These are phyloP conservation scores for Russula brevipes DNA, from an alignment of 768 basidiomycete species.

Conservation along the genomic window DNA sequence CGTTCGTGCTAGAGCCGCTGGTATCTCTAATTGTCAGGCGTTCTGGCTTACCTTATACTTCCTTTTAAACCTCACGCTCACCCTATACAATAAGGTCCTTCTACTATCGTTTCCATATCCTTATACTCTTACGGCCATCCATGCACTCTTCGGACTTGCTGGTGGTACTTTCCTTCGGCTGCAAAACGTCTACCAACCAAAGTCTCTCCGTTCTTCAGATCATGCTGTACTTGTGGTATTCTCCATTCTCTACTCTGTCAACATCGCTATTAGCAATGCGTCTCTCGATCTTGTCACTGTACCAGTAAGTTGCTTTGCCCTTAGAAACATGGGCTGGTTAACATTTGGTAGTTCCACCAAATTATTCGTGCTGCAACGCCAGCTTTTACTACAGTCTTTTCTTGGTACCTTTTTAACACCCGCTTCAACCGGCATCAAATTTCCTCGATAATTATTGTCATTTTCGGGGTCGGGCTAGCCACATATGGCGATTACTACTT, in stretches of 20 bases:
- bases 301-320: conserved; percentile 51
- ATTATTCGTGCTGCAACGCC: conserved; percentile 91
- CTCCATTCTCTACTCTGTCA: conserved; percentile 86
- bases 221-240: conserved; percentile 68
- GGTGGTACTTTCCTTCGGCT: conserved; percentile 69
- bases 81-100: conserved; percentile 92
- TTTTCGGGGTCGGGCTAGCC: conserved; percentile 86
- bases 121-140: conserved; percentile 89
- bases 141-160: conserved; percentile 78
- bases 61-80: conserved; percentile 83
- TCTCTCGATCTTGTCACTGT: conserved; percentile 85
- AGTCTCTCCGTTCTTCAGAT: conserved; percentile 46
- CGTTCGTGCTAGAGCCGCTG: not conserved
- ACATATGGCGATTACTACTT: conserved; percentile 97
- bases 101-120: conserved; percentile 92
- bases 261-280: conserved; percentile 92
- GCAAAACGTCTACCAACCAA: conserved; percentile 53
- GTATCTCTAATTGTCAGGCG: conserved; percentile 20
- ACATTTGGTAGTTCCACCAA: conserved; percentile 77
- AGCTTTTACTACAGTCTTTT: conserved; percentile 82
- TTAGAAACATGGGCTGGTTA: conserved; percentile 1
- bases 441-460: conserved; percentile 74
- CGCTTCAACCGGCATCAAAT: conserved; percentile 58
- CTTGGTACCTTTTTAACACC: conserved; percentile 60
- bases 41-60: conserved; percentile 84